Percentiles rank a stretch among this genome's conserved stretches.
phyloP scores from a whole-genome alignment of 179 eudicot genomes.

The Amaranthus tricolor region DNA sequence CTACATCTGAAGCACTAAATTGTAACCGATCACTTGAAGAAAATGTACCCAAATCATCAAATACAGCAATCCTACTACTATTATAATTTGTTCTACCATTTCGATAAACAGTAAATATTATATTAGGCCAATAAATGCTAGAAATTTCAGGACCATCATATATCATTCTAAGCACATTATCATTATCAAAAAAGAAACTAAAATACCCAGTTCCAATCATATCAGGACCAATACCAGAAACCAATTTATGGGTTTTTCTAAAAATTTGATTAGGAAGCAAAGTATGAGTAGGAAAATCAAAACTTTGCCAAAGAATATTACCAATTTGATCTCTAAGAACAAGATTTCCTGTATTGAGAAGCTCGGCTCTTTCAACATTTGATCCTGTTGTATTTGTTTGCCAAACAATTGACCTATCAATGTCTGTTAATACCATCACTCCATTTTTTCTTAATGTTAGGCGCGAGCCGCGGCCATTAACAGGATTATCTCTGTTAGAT shows the following conservation, averaged over 20 bases:
- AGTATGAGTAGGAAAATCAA: conserved; percentile 66
- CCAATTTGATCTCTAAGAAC: conserved; percentile 38
- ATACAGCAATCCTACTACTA: conserved; percentile 44
- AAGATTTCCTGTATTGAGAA: conserved; percentile 51
- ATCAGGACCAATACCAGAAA: conserved; percentile 36
- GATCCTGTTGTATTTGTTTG: conserved; percentile 38
- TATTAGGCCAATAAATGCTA: conserved; percentile 56
- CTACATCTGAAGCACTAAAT: conserved; percentile 42
- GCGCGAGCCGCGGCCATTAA: conserved; percentile 42
- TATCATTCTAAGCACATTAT: conserved; percentile 45
- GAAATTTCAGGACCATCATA: conserved; percentile 58
- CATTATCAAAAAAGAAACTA: conserved; percentile 44
- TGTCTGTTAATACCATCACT: conserved; percentile 37
- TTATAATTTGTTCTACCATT: conserved; percentile 51
- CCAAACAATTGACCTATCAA: conserved; percentile 49
- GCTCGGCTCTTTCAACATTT: conserved; percentile 32
- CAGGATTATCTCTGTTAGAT: conserved; percentile 55
- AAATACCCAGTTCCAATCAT: conserved; percentile 48
- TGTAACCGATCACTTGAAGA: conserved; percentile 41
- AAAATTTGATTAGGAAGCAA: conserved; percentile 51
- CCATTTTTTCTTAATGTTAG: conserved; percentile 36
- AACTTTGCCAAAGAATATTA: conserved; percentile 61
- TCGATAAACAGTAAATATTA: neutral
- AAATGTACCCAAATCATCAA: conserved; percentile 47
- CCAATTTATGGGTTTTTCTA: conserved; percentile 36